Base-by-base conservation (phyloP, 371 early-diverging fungal genomes). In the Lichtheimia hyalospora region DNA sequence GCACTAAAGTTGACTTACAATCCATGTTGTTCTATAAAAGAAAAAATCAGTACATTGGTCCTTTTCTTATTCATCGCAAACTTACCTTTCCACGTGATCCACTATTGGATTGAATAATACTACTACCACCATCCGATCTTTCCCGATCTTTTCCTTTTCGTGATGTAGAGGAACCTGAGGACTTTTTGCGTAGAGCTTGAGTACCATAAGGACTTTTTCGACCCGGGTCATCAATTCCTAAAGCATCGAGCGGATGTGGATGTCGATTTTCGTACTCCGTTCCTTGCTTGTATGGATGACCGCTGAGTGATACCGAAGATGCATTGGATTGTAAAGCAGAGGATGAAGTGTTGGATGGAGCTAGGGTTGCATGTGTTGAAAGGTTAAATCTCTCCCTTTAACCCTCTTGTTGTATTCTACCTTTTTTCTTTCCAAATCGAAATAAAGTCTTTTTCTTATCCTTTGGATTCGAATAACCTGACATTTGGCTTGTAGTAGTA, bases 381-480 rank as follows among this genome's bases (percentile, higher is more conserved):
- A n/a, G n/a, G n/a, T n/a, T n/a, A n/a, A n/a, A n/a, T n/a, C n/a
- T n/a, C n/a, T n/a, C n/a, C n/a, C n/a, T n/a, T n/a, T n/a, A n/a
- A n/a, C n/a, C n/a, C n/a, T n/a, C n/a, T n/a, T n/a, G n/a, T 25
- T 25, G 5, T 25, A 25, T 57, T 57, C 57, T 68, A 71, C 74
- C 73, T 51, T 77, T 77, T 55, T 70, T 77, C 60, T 65, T 61
- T 27, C 69, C 69, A 62, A 73, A 75, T 23, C 75, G 52, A 62
- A 75, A 67, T 39, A 69, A 53, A 54, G 61, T 28, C 70, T 48
- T 44, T 46, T 72, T 75, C 49, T 70, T 75, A 14, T 69, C 70
- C 60, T 70, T 73, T 6, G 49, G 49, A 18, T 65, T 57, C 46
- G 59, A 40, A 21, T 70, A 44, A 10, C 60, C 53, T 53, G 60